phyloP scores from a whole-genome alignment of 306 rosid genomes.

The Datisca glomerata region DNA sequence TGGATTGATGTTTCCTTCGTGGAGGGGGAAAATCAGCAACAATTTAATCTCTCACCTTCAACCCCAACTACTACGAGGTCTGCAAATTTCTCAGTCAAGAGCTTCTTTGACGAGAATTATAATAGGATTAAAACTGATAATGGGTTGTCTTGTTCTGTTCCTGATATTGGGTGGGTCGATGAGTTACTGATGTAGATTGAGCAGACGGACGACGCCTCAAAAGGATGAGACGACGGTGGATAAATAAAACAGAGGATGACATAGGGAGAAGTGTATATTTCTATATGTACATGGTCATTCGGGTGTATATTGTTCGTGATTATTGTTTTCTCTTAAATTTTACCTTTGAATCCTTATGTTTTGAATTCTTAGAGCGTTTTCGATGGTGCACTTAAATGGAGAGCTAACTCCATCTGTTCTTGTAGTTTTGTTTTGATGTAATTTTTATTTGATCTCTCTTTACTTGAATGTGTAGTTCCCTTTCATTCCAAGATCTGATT shows the following conservation, averaged over 20 bases:
- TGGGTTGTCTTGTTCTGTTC: constrained; percentile 24
- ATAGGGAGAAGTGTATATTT: constrained; percentile 29
- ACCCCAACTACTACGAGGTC: constrained; percentile 22
- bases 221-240: too few species aligned
- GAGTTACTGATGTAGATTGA: constrained; percentile 59
- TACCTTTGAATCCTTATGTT: too few species aligned
- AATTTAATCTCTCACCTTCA: constrained; percentile 45
- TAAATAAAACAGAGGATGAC: not conserved
- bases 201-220: constrained; percentile 12
- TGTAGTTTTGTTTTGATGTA: too few species aligned
- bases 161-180: constrained; percentile 88
- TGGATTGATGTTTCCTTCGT: constrained; percentile 40
- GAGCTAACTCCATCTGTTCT: too few species aligned
- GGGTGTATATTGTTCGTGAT: too few species aligned
- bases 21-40: constrained; percentile 24
- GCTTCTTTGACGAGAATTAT: constrained; percentile 3
- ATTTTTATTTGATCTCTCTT: too few species aligned
- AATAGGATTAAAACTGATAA: constrained; percentile 13
- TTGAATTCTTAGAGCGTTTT: too few species aligned
- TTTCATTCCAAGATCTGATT: too few species aligned
- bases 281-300: too few species aligned
- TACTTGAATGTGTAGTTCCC: too few species aligned
- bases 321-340: too few species aligned
- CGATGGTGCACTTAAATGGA: too few species aligned
- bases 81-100: constrained; percentile 10